Percentiles rank a stretch among this genome's conserved stretches.
phyloP scores from a whole-genome alignment of 2,329 filamentous ascomycete species.

The Aurifilum marmelostoma region DNA sequence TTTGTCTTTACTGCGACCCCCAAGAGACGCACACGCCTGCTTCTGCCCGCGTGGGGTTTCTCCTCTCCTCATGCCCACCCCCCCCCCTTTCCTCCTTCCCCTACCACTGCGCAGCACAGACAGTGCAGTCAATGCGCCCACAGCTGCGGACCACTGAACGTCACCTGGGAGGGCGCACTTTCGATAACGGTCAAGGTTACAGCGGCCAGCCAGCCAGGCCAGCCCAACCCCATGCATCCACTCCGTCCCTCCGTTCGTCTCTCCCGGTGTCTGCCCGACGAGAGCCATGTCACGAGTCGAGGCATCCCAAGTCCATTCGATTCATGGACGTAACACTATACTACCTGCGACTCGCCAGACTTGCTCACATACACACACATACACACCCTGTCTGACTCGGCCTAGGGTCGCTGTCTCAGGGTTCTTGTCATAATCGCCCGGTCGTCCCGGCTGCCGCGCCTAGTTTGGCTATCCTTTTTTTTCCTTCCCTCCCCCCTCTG shows the following conservation, averaged over 20 bases:
- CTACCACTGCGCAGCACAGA: background rate
- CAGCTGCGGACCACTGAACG: background rate
- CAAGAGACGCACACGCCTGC: background rate
- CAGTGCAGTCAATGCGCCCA: background rate
- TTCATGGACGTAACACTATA: background rate
- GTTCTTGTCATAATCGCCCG: constrained; percentile 13
- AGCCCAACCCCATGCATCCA: background rate
- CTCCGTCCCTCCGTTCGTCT: background rate
- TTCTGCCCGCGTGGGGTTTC: constrained; percentile 1
- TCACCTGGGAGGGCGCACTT: constrained; percentile 1
- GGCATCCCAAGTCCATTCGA: background rate
- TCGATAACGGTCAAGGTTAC: background rate
- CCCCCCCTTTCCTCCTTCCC: background rate
- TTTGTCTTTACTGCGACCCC: background rate
- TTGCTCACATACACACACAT: constrained; percentile 10
- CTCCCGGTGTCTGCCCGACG: constrained; percentile 1
- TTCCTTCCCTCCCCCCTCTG: background rate
- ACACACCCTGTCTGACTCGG: constrained; percentile 27
- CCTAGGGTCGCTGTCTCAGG: constrained; percentile 24
- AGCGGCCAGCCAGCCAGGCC: background rate
- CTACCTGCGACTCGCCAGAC: constrained; percentile 3
- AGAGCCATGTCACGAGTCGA: background rate
- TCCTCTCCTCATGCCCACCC: too few relatives aligned
- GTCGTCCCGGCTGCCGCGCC: constrained; percentile 25
- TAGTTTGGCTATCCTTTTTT: constrained; percentile 10